Evolutionary conservation across 257 asterid genomes (phyloP).

Genomic region (Solanum boliviense): DNA sequence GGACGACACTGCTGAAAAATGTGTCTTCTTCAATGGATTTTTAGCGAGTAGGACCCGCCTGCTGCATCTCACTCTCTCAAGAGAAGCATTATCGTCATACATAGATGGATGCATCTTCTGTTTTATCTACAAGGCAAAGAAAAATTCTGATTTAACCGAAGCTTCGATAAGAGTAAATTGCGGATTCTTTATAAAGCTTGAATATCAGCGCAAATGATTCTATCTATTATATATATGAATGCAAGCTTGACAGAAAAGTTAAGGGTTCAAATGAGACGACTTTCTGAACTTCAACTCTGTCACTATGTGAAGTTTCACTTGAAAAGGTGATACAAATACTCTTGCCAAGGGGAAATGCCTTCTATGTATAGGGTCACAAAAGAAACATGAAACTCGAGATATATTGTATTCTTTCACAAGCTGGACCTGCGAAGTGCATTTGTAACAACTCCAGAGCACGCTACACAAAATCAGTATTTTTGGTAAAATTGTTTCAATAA

Average conservation of each 20-base stretch:
- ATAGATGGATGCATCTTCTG: constrained; percentile 81
- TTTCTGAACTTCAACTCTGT: not conserved
- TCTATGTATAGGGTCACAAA: not conserved
- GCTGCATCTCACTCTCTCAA: constrained; percentile 61
- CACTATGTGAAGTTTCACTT: not conserved
- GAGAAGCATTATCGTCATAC: constrained; percentile 40
- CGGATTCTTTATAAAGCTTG: not conserved
- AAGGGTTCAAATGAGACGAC: not conserved
- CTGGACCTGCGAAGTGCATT: not conserved
- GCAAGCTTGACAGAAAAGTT: not conserved
- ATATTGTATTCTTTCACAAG: not conserved
- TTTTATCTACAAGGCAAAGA: constrained; percentile 41
- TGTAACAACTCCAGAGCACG: not conserved
- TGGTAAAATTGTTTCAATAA: not conserved
- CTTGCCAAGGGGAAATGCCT: not conserved
- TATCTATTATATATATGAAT: not conserved
- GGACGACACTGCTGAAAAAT: constrained; percentile 15
- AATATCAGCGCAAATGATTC: not conserved
- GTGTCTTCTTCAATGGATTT: constrained; percentile 25
- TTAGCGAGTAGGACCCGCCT: constrained; percentile 45
- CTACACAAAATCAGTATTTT: not conserved
- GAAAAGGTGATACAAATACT: not conserved
- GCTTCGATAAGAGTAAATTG: not conserved
- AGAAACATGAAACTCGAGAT: not conserved
- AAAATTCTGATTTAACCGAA: constrained; percentile 6